Conservation (phyloP, 1,139 yeast genomes). For the Zygoascus hellenicus region DNA sequence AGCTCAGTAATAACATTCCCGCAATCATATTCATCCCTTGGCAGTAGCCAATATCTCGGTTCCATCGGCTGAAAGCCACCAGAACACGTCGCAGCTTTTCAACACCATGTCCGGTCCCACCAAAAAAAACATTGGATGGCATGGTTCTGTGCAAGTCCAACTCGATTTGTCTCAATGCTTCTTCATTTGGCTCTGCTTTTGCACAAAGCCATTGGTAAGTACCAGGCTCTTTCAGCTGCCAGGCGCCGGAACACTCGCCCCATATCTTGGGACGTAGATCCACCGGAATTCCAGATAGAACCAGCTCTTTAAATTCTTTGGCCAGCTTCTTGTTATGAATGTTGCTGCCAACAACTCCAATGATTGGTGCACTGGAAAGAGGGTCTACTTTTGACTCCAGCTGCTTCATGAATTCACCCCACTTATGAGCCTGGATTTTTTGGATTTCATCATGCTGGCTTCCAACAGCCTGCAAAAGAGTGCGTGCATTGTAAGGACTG, state of each 20-base stretch:
- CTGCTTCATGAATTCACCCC: constrained; percentile 34
- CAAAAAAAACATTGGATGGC: constrained; percentile 51
- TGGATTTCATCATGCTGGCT: constrained; percentile 33
- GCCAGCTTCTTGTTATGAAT: constrained; percentile 14
- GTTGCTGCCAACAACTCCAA: constrained; percentile 7
- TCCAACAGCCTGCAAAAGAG: constrained; percentile 32
- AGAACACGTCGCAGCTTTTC: constrained; percentile 45
- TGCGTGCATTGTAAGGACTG: constrained; percentile 5
- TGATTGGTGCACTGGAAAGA: constrained; percentile 1
- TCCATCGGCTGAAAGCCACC: constrained; percentile 48
- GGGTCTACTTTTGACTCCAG: constrained; percentile 15
- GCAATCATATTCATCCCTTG: constrained; percentile 62
- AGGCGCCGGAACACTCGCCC: constrained; percentile 53
- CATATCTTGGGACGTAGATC: constrained; percentile 46
- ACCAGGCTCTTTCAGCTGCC: constrained; percentile 44
- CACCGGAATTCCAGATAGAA: constrained; percentile 45
- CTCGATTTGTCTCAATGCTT: constrained; percentile 47
- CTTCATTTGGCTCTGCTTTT: constrained; percentile 21
- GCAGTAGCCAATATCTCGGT: constrained; percentile 50
- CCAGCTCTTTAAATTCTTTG: constrained; percentile 37
- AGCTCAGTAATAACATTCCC: constrained; percentile 47
- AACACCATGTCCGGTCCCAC: constrained; percentile 52
- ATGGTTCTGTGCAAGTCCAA: constrained; percentile 52
- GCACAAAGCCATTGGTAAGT: constrained; percentile 37
- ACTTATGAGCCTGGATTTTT: constrained; percentile 29